Base-by-base conservation (phyloP, 1,284 basidiomycete genomes). In the Phenoliferia sp. region DNA sequence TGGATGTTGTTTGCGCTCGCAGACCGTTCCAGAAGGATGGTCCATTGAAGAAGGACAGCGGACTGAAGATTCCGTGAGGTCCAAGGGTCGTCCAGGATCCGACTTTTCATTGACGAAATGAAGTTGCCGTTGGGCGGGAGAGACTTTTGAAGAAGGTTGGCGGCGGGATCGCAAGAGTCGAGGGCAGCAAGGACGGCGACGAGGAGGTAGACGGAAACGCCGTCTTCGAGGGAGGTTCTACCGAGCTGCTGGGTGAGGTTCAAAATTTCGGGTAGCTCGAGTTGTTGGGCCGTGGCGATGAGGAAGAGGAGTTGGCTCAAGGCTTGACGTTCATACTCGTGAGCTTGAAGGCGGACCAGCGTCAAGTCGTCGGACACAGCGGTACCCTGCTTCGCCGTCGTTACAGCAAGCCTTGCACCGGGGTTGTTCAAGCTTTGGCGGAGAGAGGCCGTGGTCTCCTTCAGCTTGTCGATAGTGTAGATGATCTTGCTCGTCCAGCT, bases 1-100 rank as follows among this genome's bases (percentile, higher is more conserved):
- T 77, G 63, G 26, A 94, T 79, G 9, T 83, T 81, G 72, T 91
- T 86, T 28, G 85, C 84, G 75, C 88, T 86, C 31, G 90, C 82
- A 5, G 86, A 85, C 64, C 90, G 87, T 1, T 89, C 87, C 73
- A 91, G 83, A 79, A 90, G 92, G 64, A 94, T 81, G 0, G 90
- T 89, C 92, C 92, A 96, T 74, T 92, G 90, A 35, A 98, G 83
- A 15, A 89, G 80, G 3, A 94, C 78, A 0, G 86, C 84, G 1
- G 91, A 88, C 75, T 89, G 90, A 33, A 94, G 80, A 3, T 88
- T 87, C 0, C 85, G 83, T 12, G 90, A 87, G 66, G 85, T 86
- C 89, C 92, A 93, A 16, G 75, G 74, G 15, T 73, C 68, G 48
- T 62, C 65, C 48, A 76, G 78, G 77, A 80, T 80, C 63, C 78